Conservation (phyloP, 805 yeast species). For the Hanseniaspora guilliermondii region DNA sequence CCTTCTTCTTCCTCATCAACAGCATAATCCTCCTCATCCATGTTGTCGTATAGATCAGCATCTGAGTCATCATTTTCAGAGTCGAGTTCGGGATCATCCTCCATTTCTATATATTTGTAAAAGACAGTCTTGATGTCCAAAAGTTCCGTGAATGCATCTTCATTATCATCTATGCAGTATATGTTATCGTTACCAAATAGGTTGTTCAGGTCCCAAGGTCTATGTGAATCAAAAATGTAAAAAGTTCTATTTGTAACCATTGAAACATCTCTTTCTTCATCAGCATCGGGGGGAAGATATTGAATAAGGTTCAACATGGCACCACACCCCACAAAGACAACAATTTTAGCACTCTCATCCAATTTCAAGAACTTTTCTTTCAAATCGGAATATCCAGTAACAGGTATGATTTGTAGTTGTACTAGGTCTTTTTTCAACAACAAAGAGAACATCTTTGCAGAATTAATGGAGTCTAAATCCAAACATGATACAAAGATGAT, state of each 20-base stretch:
- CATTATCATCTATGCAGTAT: slow-evolving; percentile 74
- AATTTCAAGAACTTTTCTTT: slow-evolving; percentile 47
- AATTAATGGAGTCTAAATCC: slow-evolving; percentile 84
- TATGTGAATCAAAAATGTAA: slow-evolving; percentile 77
- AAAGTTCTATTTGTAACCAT: slow-evolving; percentile 37
- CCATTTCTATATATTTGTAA: slow-evolving; percentile 34
- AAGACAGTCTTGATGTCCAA: slow-evolving; percentile 51
- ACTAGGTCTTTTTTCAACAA: slow-evolving; percentile 69
- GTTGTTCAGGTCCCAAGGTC: slow-evolving; percentile 96
- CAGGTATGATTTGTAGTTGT: slow-evolving; percentile 81
- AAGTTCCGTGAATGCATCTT: slow-evolving; percentile 35
- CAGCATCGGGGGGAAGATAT: slow-evolving; percentile 52
- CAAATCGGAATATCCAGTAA: slow-evolving; percentile 79
- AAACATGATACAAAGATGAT: slow-evolving; percentile 82
- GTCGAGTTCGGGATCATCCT: slow-evolving; percentile 29
- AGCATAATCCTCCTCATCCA: slow-evolving; percentile 26
- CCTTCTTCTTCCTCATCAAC: slow-evolving; percentile 26
- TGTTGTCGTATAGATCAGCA: slow-evolving; percentile 28
- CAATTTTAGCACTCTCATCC: slow-evolving; percentile 64
- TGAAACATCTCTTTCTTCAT: slow-evolving; percentile 27
- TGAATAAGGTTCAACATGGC: slow-evolving; percentile 72
- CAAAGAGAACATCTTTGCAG: slow-evolving; percentile 61
- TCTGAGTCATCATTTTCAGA: slow-evolving; percentile 30
- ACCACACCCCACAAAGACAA: slow-evolving; percentile 82
- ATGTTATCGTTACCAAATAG: slow-evolving; percentile 70